These are phyloP conservation scores for Sporothrix curviconia DNA, from an alignment of 2,329 filamentous ascomycete genomes.

Conservation along the genomic window DNA sequence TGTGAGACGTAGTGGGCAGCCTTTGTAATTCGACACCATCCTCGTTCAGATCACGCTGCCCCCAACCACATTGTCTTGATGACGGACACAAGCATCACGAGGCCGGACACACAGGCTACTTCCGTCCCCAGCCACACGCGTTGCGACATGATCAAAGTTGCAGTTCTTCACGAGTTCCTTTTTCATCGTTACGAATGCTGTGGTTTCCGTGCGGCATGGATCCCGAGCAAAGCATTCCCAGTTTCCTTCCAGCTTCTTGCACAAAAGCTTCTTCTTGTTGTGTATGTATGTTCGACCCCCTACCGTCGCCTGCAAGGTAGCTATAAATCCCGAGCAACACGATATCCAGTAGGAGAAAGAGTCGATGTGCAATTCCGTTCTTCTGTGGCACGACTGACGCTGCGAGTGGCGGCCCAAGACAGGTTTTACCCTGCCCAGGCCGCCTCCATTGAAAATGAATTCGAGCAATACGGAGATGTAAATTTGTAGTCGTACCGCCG, in stretches of 20 bases:
- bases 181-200: no score
- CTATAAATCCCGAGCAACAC: conserved; percentile 26
- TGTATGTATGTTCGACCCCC: conserved; percentile 35
- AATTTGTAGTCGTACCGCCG: conserved; percentile 61
- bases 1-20: no score
- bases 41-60: no score
- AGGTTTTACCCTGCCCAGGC: conserved; percentile 12
- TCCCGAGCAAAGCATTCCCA: not conserved
- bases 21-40: no score
- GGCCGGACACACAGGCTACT: no score
- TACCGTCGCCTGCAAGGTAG: conserved; percentile 24
- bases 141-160: not conserved
- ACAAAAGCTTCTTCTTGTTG: not conserved
- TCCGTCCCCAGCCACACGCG: not conserved
- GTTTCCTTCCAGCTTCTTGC: not conserved
- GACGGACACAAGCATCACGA: no score
- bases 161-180: no score
- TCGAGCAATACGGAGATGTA: conserved; percentile 73
- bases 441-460: conserved; percentile 31
- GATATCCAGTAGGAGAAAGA: conserved; percentile 37
- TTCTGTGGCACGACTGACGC: conserved; percentile 79
- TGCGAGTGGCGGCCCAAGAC: conserved; percentile 48
- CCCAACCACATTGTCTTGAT: no score
- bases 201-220: conserved; percentile 18
- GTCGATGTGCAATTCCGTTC: conserved; percentile 70